Evolutionary conservation across 1,139 yeast species (phyloP), one percentile per base, ranked within the genome.

Genomic region (Scheffersomyces stambukii): DNA sequence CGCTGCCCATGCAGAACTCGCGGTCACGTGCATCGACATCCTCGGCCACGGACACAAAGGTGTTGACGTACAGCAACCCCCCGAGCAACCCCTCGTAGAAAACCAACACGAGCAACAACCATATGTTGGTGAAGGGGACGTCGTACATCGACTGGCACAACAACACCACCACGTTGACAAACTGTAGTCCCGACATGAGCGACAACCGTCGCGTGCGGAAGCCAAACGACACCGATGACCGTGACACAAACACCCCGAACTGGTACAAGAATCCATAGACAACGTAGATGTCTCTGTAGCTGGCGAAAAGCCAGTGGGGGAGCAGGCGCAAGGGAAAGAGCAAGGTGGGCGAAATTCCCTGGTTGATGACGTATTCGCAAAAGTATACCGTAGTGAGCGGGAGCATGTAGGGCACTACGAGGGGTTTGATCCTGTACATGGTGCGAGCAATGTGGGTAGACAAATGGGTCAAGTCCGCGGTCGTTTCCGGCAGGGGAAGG

Each of bases 1-100:
- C 95, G n/a, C 94, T 76, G 1, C 96, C 97, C 74, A 91, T 73
- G 5, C 93, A 79, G 50, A 89, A 88, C 49, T 91, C 97, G 30
- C 95, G 65, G 34, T 77, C 74, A 1, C 58, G 43, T 10, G 60
- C 50, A 0, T 74, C 59, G 0, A 77, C 68, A 2, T 74, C 66
- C 38, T 86, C 95, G 26, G 83, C 70, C 0, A 88, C 91, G 10
- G 77, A 65, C 64, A 81, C 64, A 46, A 85, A 91, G 0, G 96
- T 88, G 48, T 89, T 89, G 29, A 85, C 93, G 48, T 91, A 91
- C 14, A 91, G 77, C 3, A 83, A 74, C 2, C 98, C 97, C 2
- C 97, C 97, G 8, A 91, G 60, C 13, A 91, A 63, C 0, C 91
- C 97, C 50, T 91, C 97, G 54, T 85, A 88, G 35, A 89, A 73